Evolutionary conservation across 2,329 filamentous ascomycete genomes (phyloP).

Genomic region (Aspergillus uvarum): DNA sequence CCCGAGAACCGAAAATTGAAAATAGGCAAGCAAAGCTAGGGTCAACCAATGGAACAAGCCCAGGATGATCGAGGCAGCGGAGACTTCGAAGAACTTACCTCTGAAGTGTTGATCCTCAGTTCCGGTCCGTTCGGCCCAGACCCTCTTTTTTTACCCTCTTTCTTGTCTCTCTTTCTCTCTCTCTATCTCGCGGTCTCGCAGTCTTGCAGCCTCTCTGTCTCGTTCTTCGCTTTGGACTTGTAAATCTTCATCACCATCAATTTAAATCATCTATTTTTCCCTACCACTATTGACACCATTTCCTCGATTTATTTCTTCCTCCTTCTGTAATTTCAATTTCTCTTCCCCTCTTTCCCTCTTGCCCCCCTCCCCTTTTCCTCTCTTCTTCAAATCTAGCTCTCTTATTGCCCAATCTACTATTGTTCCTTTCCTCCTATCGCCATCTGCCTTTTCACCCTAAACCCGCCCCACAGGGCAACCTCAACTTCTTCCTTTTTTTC

Average conservation of each 20-base stretch:
- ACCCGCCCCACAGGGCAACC: background rate
- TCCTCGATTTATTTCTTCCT: background rate
- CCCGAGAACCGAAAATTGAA: background rate
- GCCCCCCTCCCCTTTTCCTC: constrained; percentile 6
- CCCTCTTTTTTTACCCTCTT: constrained; percentile 6
- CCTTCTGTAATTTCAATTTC: background rate
- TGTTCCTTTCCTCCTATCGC: background rate
- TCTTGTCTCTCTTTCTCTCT: background rate
- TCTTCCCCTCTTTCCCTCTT: background rate
- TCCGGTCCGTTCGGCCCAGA: constrained; percentile 2
- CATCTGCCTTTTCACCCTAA: background rate
- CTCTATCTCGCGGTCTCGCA: background rate
- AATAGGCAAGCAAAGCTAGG: background rate
- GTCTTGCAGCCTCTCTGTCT: background rate
- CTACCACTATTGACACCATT: background rate
- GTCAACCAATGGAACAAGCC: constrained; percentile 1
- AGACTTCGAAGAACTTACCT: background rate
- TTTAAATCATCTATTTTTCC: background rate
- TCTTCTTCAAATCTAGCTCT: background rate
- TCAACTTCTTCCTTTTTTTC: background rate
- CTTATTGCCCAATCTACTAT: background rate
- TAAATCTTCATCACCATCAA: background rate
- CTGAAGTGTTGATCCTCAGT: constrained; percentile 5
- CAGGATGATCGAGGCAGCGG: constrained; percentile 3
- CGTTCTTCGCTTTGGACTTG: background rate